Percentiles rank a stretch among this genome's conserved stretches.
phyloP scores from a whole-genome alignment of 805 yeast species.

The Monosporozyma siamensis region DNA sequence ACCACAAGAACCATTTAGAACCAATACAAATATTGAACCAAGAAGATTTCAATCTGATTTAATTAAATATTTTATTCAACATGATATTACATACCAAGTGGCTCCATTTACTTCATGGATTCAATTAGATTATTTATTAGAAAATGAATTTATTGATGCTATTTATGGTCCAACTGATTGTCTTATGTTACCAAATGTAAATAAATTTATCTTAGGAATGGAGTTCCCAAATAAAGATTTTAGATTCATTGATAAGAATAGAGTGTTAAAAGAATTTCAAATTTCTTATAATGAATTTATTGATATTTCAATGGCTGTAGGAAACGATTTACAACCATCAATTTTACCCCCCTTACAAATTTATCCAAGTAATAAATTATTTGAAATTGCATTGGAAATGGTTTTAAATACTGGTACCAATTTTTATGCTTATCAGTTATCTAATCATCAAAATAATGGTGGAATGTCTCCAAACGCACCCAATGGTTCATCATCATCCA shows the following conservation, averaged over 20 bases:
- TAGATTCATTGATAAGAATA: constrained; percentile 50
- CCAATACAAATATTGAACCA: constrained; percentile 38
- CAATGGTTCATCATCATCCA: constrained; percentile 14
- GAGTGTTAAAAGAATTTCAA: constrained; percentile 51
- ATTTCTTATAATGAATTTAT: constrained; percentile 57
- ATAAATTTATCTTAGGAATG: constrained; percentile 62
- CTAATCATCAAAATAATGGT: constrained; percentile 27
- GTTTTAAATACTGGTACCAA: constrained; percentile 35
- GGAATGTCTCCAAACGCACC: background rate
- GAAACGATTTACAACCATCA: constrained; percentile 63
- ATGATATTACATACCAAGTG: constrained; percentile 54
- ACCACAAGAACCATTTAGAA: constrained; percentile 43
- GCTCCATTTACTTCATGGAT: constrained; percentile 78
- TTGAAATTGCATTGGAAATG: constrained; percentile 33
- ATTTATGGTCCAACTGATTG: constrained; percentile 81
- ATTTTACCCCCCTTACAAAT: constrained; percentile 43
- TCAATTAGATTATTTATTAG: constrained; percentile 65
- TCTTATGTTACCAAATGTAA: constrained; percentile 50
- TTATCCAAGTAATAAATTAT: constrained; percentile 25
- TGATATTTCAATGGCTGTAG: constrained; percentile 70
- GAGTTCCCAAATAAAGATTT: constrained; percentile 59
- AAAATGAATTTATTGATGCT: constrained; percentile 51
- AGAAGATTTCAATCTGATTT: constrained; percentile 46
- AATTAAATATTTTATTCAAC: constrained; percentile 45
- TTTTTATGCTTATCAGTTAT: constrained; percentile 40